These are phyloP conservation scores for Hypomontagnella submonticulosa DNA, from an alignment of 495 filamentous ascomycete species.

Conservation along the genomic window DNA sequence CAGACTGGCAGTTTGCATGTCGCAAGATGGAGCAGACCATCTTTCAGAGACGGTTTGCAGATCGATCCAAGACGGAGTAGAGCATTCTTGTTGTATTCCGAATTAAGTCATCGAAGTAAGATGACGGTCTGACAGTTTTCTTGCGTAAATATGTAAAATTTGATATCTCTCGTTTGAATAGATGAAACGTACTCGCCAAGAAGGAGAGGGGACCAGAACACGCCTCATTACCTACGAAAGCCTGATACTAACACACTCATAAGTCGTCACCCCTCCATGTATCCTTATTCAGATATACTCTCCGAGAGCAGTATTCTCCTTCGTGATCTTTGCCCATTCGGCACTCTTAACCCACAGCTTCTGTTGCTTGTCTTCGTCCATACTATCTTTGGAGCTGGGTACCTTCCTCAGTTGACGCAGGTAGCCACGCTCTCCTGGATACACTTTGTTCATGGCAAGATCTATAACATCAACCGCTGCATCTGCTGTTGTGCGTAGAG, in stretches of 20 bases:
- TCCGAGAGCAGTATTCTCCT: slow-evolving; percentile 34
- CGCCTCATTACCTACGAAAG: slow-evolving; percentile 1
- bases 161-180: background rate
- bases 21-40: slow-evolving; percentile 55
- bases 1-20: slow-evolving; percentile 62
- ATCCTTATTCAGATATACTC: slow-evolving; percentile 8
- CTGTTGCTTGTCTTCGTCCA: slow-evolving; percentile 54
- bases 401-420: slow-evolving; percentile 52
- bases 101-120: background rate
- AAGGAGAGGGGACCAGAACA: slow-evolving; percentile 4
- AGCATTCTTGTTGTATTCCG: background rate
- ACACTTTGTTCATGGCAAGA: slow-evolving; percentile 39
- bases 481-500: slow-evolving; percentile 49
- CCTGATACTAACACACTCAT: background rate
- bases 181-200: slow-evolving; percentile 3
- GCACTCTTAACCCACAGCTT: slow-evolving; percentile 57
- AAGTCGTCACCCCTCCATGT: background rate
- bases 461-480: slow-evolving; percentile 53
- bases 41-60: slow-evolving; percentile 53
- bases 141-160: background rate
- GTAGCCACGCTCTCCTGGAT: slow-evolving; percentile 53
- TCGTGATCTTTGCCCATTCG: slow-evolving; percentile 54
- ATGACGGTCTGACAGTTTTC: background rate
- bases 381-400: slow-evolving; percentile 53
- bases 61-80: slow-evolving; percentile 32